Conservation (phyloP, 140 eudicot genomes). For the Cichorium intybus region DNA sequence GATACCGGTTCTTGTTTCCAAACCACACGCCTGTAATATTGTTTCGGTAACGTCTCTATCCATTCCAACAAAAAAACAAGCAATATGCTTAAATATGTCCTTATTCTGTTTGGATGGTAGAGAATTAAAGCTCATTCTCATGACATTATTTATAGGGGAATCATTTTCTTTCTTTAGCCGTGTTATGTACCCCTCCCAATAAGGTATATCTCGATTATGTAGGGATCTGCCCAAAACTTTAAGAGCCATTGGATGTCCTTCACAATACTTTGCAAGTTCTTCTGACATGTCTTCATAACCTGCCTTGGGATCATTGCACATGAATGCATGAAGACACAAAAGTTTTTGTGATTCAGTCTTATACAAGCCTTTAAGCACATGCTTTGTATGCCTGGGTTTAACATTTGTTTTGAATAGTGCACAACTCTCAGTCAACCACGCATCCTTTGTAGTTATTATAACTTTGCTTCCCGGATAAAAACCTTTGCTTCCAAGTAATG, state of each 20-base stretch:
- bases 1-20: too few species aligned
- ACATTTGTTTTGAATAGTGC: neutral
- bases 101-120: neutral
- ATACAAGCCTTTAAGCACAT: neutral
- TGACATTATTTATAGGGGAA: neutral
- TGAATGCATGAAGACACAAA: conserved; percentile 4
- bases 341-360: neutral
- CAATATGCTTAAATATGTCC: neutral
- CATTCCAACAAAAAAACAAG: neutral
- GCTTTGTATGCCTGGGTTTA: neutral
- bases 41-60: neutral
- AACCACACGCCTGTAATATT: neutral
- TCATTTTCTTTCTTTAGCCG: neutral
- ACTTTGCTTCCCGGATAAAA: too few species aligned
- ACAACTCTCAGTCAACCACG: too few species aligned
- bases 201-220: neutral
- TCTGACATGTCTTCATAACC: neutral
- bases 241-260: conserved; percentile 11
- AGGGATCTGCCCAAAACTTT: neutral
- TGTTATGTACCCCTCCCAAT: neutral
- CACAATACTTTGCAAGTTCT: conserved; percentile 1
- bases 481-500: too few species aligned
- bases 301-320: too few species aligned
- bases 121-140: neutral
- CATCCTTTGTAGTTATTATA: too few species aligned